phyloP scores from a whole-genome alignment of 148 eudicot genomes.

The Rhododendron ovatum region DNA sequence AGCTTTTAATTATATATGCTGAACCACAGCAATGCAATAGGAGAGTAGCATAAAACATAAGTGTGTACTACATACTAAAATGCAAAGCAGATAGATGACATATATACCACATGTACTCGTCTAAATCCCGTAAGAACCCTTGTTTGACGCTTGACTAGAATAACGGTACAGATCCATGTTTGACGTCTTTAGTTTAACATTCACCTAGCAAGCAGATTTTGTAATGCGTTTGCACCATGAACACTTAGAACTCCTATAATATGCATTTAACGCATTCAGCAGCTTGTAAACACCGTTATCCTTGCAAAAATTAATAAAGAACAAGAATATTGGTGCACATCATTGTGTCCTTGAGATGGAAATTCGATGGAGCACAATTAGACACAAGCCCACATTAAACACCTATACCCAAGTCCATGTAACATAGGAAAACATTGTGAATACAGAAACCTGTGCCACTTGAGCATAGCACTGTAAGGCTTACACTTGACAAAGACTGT shows the following conservation, averaged over 20 bases:
- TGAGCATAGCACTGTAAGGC: not conserved
- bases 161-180: not conserved
- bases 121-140: not conserved
- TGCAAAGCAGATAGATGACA: not conserved
- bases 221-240: not conserved
- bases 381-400: not conserved
- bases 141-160: not conserved
- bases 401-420: not conserved
- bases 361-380: not conserved
- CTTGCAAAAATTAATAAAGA: not conserved
- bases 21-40: not conserved
- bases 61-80: not conserved
- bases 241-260: not conserved
- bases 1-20: not conserved
- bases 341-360: not conserved
- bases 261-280: not conserved
- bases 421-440: not conserved
- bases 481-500: not conserved
- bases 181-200: not conserved
- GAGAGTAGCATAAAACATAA: not conserved
- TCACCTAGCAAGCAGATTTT: not conserved
- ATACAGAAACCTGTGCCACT: not conserved
- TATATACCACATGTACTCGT: not conserved
- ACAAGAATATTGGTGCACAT: not conserved
- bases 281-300: not conserved